Evolutionary conservation across 2,329 filamentous ascomycete species (phyloP).

Genomic region (Boeremia lycopersici): DNA sequence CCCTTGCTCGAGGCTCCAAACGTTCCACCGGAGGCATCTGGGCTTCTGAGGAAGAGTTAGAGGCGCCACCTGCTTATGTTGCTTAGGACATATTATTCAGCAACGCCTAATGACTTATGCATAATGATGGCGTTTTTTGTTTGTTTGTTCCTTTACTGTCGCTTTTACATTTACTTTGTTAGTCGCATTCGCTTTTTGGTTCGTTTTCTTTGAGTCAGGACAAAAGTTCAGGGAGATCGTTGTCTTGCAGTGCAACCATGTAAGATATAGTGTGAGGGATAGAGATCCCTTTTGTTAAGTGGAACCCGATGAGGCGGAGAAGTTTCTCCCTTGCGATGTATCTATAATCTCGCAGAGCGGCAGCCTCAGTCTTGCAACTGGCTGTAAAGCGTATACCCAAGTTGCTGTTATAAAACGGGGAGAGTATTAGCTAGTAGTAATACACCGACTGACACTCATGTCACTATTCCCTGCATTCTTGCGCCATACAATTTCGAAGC

Average conservation of each 20-base stretch:
- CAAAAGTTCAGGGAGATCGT: conserved; percentile 4
- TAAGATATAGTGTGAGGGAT: conserved; percentile 10
- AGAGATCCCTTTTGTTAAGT: background rate
- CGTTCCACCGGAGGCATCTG: conserved; percentile 29
- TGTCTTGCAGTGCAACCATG: conserved; percentile 1
- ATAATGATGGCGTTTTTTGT: conserved; percentile 14
- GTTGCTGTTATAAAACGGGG: background rate
- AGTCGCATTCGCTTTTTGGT: conserved; percentile 4
- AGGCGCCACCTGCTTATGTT: conserved; percentile 44
- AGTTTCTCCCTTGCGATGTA: conserved; percentile 1
- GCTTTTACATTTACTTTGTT: background rate
- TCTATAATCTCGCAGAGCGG: background rate
- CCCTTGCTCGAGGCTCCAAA: conserved; percentile 14
- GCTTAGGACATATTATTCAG: conserved; percentile 24
- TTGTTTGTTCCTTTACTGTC: background rate
- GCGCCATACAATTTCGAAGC: background rate
- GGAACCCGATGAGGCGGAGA: background rate
- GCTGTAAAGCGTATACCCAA: background rate
- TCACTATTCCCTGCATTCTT: background rate
- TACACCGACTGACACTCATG: background rate
- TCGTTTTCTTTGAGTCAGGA: background rate
- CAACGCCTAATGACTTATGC: conserved; percentile 15
- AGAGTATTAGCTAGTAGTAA: conserved; percentile 8
- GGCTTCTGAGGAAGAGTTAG: conserved; percentile 32
- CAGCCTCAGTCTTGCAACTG: background rate